phyloP scores from a whole-genome alignment of 2,329 filamentous ascomycete species.

The Delphinella strobiligena region DNA sequence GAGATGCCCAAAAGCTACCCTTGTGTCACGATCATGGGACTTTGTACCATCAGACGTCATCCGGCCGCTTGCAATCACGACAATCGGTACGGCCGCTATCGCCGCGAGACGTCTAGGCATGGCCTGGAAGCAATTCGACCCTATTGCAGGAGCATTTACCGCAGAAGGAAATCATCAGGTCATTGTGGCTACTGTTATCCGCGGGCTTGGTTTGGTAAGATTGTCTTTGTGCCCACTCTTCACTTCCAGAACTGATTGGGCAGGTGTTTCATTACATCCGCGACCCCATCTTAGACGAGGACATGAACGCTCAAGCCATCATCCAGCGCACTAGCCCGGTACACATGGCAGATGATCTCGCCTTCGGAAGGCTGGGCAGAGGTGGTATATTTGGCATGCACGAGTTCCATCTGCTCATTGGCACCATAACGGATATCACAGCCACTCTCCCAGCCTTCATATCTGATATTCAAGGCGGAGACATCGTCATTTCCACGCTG shows the following conservation, averaged over 20 bases:
- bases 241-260: no score
- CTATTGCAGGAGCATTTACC: constrained; percentile 1
- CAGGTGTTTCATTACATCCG: constrained; percentile 6
- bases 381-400: constrained; percentile 4
- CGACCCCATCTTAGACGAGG: constrained; percentile 2
- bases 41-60: constrained; percentile 6
- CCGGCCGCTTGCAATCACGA: constrained; percentile 5
- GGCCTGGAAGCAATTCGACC: constrained; percentile 7
- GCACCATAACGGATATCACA: constrained; percentile 1
- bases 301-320: constrained; percentile 1
- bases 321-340: neutral
- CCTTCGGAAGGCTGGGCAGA: constrained; percentile 3
- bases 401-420: constrained; percentile 1
- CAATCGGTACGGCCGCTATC: neutral
- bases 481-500: neutral
- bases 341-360: constrained; percentile 3
- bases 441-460: constrained; percentile 5
- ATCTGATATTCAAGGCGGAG: neutral
- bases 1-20: neutral
- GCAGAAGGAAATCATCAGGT: constrained; percentile 7
- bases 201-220: constrained; percentile 4
- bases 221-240: no score
- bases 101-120: constrained; percentile 4
- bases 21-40: constrained; percentile 4
- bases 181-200: constrained; percentile 5